phyloP scores from a whole-genome alignment of 2,329 filamentous ascomycete species.

The Colletotrichum liaoningense region DNA sequence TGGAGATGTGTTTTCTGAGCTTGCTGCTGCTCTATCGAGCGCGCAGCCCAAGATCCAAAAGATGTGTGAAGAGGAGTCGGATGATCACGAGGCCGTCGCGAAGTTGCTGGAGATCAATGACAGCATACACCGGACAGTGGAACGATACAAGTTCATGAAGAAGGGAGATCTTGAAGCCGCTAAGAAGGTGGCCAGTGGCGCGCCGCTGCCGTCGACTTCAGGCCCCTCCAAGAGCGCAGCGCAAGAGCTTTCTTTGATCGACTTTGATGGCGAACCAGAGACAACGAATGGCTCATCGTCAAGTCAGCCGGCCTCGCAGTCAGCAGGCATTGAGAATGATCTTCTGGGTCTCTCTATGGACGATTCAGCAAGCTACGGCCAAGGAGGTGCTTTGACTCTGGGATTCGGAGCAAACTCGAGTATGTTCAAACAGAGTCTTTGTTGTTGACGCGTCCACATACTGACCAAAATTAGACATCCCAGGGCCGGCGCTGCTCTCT shows the following conservation, averaged over 20 bases:
- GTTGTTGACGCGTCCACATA: neutral
- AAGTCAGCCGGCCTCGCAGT: conserved; percentile 55
- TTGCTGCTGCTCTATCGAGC: conserved; percentile 88
- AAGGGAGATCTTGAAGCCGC: conserved; percentile 91
- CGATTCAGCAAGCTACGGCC: conserved; percentile 73
- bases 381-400: conserved; percentile 85
- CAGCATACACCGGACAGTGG: conserved; percentile 96
- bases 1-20: conserved; percentile 80
- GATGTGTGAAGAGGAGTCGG: conserved; percentile 99
- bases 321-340: conserved; percentile 86
- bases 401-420: conserved; percentile 79
- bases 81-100: conserved; percentile 94
- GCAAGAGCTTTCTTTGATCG: conserved; percentile 91
- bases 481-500: conserved; percentile 73
- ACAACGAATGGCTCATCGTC: conserved; percentile 52
- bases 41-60: conserved; percentile 99
- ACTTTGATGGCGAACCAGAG: conserved; percentile 79
- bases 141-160: conserved; percentile 95
- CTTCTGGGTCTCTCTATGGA: conserved; percentile 88
- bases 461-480: conserved; percentile 63
- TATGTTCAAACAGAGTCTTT: conserved; percentile 52
- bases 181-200: conserved; percentile 85
- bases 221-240: conserved; percentile 65
- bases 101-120: conserved; percentile 98
- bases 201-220: conserved; percentile 52